Evolutionary conservation across 495 filamentous ascomycete genomes (phyloP), one percentile per base, ranked within the genome.

Genomic region (Aspergillus steynii): DNA sequence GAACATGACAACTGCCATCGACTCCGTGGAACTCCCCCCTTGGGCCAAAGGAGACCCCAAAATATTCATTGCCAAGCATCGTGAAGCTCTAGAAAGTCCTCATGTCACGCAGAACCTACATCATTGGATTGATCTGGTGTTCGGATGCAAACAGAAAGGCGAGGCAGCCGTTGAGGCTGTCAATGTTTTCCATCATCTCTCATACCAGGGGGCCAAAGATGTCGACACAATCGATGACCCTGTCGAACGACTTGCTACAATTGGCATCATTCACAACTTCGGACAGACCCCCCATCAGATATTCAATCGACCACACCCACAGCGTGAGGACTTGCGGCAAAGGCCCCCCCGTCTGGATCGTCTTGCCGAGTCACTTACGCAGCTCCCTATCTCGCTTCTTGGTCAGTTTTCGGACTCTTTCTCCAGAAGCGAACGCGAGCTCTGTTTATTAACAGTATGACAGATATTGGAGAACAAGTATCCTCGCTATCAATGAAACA

Each of bases 31-130:
- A 58, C 78, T 99, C 29, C 95, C 95, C 5, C 93, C 92, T 7
- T 99, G 95, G 95, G 95, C 95, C 6, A 97, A 98, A 71, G 93
- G 93, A 0, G 94, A 97, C 66, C 94, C 95, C 0, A 92, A 95
- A 67, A 90, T 98, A 29, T 99, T 98, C 72, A 91, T 98, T 61
- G 86, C 91, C 3, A 98, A 96, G 72, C 88, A 99, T 67, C 84
- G 95, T 25, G 92, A 97, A 78, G 95, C 95, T 6, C 79, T 99
- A 2, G 95, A 99, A 68, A 96, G 93, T 63, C 92, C 93, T 0
- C 91, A 96, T 69, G 95, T 98, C 60, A 97, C 92, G 67, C 83
- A 90, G 65, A 85, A 93, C 61, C 81, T 99, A 29, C 95, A 97
- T 68, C 84, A 90, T 57, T 99, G 95, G 95, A 96, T 99, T 63